phyloP scores from a whole-genome alignment of 495 filamentous ascomycete genomes.

The Chaetomium cochliodes region DNA sequence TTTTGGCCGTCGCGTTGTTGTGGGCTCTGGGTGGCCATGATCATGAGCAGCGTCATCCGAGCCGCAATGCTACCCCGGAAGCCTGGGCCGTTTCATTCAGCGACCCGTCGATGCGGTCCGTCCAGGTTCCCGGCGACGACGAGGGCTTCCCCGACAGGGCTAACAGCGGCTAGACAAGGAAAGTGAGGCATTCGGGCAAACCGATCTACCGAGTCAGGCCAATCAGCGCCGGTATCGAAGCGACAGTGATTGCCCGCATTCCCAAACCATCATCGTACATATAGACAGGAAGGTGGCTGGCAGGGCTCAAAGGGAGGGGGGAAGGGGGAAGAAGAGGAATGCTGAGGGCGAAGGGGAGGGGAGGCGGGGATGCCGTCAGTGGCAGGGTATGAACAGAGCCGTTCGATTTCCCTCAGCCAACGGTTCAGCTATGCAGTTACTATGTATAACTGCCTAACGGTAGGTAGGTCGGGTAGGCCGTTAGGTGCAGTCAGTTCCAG shows the following conservation, averaged over 20 bases:
- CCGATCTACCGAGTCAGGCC: conserved; percentile 4
- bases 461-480: too few relatives aligned
- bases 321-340: not conserved
- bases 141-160: conserved; percentile 8
- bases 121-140: conserved; percentile 9
- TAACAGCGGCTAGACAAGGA: not conserved
- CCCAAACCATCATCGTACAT: not conserved
- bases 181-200: conserved; percentile 11
- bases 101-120: conserved; percentile 14
- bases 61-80: conserved; percentile 7
- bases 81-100: conserved; percentile 11
- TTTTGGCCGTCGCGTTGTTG: not conserved
- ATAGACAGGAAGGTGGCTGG: not conserved
- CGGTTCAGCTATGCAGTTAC: too few relatives aligned
- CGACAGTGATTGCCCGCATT: not conserved
- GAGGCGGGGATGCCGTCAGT: not conserved
- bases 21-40: not conserved
- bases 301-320: not conserved
- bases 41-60: conserved; percentile 1
- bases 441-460: too few relatives aligned
- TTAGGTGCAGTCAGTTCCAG: too few relatives aligned
- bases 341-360: not conserved
- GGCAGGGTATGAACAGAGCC: not conserved
- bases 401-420: not conserved
- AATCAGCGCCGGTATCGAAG: not conserved